Base-by-base conservation (phyloP, 306 rosid species). In the Cucurbita ficifolia region DNA sequence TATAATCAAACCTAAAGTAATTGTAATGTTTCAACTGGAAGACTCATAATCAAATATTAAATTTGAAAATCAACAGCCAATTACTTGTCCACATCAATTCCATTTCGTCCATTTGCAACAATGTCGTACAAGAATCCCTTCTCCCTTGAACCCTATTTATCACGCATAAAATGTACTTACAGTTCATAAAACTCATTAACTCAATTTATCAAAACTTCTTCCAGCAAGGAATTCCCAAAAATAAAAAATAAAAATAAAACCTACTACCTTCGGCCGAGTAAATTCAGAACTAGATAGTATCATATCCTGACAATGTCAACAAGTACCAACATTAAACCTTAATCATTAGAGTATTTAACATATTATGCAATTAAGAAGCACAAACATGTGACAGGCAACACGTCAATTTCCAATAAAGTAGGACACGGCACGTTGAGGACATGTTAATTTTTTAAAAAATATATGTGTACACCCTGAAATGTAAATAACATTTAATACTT, bases 31-130 rank as follows among this genome's bases (percentile, higher is more conserved):
- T 48, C 74, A 80, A 72, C 17, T 24, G 55, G 71, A 38, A 77
- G 38, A 69, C 55, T 24, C 38, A 11, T 18, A 49, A 73, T 56
- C 9, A 35, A 42, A 5, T 14, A n/a, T 73, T 18, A 75, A 60
- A 48, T 40, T 54, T 51, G 54, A 76, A 58, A 3, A 74, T 18
- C 54, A 53, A 52, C 61, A 69, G 11, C 72, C 51, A 78, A 87
- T 86, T 81, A 93, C 98, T 90, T 90, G 87, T 94, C 98, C 79
- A 94, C 98, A 87, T 94, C 98, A 77, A 94, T 87, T 77, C 98
- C 97, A 80, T 94, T 94, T 76, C 95, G 85, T 55, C 98, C 98
- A 85, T 94, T 94, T 77, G 98, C 98, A 83, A 94, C 98, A 74
- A 94, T 89, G 75, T 94, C 98, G 82, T 88, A 94, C 76, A 94